Evolutionary conservation across 2,329 filamentous ascomycete genomes (phyloP), one percentile per base, ranked within the genome.

Genomic region (Tolypocladium pustulatum): DNA sequence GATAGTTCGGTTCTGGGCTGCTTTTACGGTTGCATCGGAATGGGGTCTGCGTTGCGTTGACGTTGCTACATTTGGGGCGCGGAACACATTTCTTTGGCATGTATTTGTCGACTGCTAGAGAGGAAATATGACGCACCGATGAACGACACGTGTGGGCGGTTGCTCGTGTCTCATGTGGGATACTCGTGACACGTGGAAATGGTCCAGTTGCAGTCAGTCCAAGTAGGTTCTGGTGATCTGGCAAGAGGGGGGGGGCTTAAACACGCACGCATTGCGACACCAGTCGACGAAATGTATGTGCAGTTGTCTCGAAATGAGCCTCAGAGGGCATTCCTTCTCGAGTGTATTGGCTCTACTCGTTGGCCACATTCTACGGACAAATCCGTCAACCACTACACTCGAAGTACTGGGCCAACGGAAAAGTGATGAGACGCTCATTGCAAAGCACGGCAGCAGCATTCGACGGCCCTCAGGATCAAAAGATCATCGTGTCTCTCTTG

Each of bases 21-120:
- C 60, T 58, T 61, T 54, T 38, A 59, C 58, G 54, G 56, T 57
- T 60, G 58, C 57, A 59, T 59, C 57, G 56, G 54, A 60, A 56
- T 59, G 54, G 54, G 49, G 55, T 49, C 57, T 57, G 40, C 46
- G 46, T 57, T 57, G 55, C 55, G 51, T 61, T 55, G 38, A 43
- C 40, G 30, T 54, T 30, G 27, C 52, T 32, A 58, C 51, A 58
- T 25, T 54, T 36, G 52, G 52, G 34, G 52, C 52, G 52, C 34
- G 52, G 15, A 38, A 54, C 32, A 54, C n/a, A 22, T 27, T 54
- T 37, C 52, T 27, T 32, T 52, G 36, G 52, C 52, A 54, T 54
- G 52, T 54, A 49, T 56, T 46, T 49, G 38, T 56, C 55, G 40
- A 36, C 25, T 46, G 41, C 55, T 36, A 32, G 55, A 56, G 40